A percentile compares a stretch with the other conserved stretches of the same genome.
phyloP scores from a whole-genome alignment of 192 early-diverging fungal genomes.

The Coemansia brasiliensis region DNA sequence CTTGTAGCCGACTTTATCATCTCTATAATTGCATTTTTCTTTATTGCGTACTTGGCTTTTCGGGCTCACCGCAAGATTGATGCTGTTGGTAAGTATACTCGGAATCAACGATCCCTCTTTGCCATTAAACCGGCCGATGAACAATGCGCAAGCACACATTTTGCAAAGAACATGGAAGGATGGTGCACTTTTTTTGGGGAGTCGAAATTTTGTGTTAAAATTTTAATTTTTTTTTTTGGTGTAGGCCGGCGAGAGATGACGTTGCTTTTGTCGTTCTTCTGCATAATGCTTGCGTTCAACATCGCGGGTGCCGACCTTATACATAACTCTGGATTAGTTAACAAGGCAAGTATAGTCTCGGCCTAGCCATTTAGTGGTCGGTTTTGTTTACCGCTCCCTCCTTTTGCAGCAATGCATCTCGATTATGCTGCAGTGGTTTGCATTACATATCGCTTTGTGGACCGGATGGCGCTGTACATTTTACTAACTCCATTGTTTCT shows the following conservation, averaged over 20 bases:
- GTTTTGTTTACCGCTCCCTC: background rate
- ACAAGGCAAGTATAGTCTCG: conserved; percentile 31
- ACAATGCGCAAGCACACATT: too few species aligned
- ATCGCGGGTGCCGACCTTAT: conserved; percentile 45
- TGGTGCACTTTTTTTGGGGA: too few species aligned
- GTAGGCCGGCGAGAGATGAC: conserved; percentile 58
- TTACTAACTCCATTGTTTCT: conserved; percentile 4
- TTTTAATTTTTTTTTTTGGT: background rate
- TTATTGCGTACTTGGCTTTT: conserved; percentile 44
- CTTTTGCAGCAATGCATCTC: background rate
- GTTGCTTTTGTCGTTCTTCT: conserved; percentile 38
- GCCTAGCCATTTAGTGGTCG: too few species aligned
- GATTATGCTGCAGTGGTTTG: conserved; percentile 10
- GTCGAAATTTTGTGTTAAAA: background rate
- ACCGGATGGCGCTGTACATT: conserved; percentile 2
- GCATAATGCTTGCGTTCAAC: conserved; percentile 45
- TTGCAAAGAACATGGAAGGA: too few species aligned
- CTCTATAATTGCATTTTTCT: conserved; percentile 44
- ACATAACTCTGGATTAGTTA: conserved; percentile 23
- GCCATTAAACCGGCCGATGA: background rate
- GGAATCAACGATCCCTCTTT: background rate
- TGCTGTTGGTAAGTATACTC: conserved; percentile 51
- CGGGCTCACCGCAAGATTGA: conserved; percentile 51
- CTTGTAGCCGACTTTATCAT: conserved; percentile 53
- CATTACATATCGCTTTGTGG: background rate